Evolutionary conservation across 495 filamentous ascomycete species (phyloP).

Genomic region (Margaritispora aquatica): DNA sequence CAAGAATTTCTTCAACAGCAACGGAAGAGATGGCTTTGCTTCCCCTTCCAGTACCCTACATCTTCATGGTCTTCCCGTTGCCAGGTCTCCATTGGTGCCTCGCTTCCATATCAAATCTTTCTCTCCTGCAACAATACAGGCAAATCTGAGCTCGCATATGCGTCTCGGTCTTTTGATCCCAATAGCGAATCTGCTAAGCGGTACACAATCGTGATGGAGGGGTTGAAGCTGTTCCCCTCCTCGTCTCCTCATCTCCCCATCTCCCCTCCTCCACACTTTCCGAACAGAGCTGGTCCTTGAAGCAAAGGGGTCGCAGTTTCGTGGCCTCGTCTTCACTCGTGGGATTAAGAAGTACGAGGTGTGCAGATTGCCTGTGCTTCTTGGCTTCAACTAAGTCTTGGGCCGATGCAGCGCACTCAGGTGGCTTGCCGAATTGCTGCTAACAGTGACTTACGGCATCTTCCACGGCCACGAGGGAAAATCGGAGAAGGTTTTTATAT

Average conservation of each 20-base stretch:
- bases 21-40: not conserved
- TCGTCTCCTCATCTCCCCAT: not conserved
- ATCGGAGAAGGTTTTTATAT: not conserved
- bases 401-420: not conserved
- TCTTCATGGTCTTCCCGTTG: not conserved
- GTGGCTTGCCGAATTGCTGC: not conserved
- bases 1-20: not conserved
- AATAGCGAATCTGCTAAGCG: not conserved
- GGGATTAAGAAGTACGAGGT: not conserved
- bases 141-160: not conserved
- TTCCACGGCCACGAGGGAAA: not conserved
- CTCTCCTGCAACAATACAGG: not conserved
- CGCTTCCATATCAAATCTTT: not conserved
- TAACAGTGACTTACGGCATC: not conserved
- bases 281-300: not conserved
- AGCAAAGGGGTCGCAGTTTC: not conserved
- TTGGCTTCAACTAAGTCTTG: not conserved
- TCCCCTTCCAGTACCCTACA: not conserved
- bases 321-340: not conserved
- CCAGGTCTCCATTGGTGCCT: not conserved
- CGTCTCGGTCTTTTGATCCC: not conserved
- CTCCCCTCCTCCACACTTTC: not conserved
- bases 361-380: not conserved
- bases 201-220: not conserved
- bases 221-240: not conserved